These are phyloP conservation scores for Exophiala spinifera DNA, from an alignment of 2,329 filamentous ascomycete species.

Conservation along the genomic window DNA sequence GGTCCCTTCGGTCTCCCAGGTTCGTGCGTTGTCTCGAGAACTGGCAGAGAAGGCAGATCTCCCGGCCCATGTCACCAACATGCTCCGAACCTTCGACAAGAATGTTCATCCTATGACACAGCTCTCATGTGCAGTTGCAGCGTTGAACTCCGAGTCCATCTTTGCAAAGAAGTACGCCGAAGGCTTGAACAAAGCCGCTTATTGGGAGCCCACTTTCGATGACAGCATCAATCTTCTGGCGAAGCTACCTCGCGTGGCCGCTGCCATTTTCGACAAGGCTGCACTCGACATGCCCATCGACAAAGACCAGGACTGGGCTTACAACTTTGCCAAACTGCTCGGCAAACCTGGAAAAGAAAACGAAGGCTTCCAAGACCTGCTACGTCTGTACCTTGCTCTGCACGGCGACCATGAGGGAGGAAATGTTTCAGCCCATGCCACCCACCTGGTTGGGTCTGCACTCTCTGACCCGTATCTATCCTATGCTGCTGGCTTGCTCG, in stretches of 20 bases:
- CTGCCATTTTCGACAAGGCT: slow-evolving; percentile 95
- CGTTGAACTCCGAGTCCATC: slow-evolving; percentile 90
- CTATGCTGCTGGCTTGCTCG: slow-evolving; percentile 92
- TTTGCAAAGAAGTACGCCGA: slow-evolving; percentile 92
- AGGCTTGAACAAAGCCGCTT: slow-evolving; percentile 90
- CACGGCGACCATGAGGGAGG: slow-evolving; percentile 98
- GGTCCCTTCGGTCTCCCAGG: slow-evolving; percentile 78
- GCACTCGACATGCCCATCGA: slow-evolving; percentile 72
- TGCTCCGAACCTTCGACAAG: slow-evolving; percentile 85
- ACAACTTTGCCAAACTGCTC: slow-evolving; percentile 97
- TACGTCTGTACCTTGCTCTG: slow-evolving; percentile 89
- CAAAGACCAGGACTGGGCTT: slow-evolving; percentile 87
- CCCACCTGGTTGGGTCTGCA: slow-evolving; percentile 90
- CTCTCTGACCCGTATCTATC: slow-evolving; percentile 93
- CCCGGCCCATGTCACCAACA: slow-evolving; percentile 76
- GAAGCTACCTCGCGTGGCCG: slow-evolving; percentile 93
- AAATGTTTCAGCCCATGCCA: slow-evolving; percentile 93
- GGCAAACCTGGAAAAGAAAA: slow-evolving; percentile 85
- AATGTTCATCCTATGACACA: slow-evolving; percentile 98
- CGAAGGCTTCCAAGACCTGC: slow-evolving; percentile 90
- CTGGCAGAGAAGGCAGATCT: slow-evolving; percentile 82
- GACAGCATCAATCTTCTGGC: slow-evolving; percentile 90
- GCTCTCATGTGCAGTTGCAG: slow-evolving; percentile 89
- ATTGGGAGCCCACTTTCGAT: slow-evolving; percentile 98
- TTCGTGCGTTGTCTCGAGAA: slow-evolving; percentile 77